A percentile compares a stretch with the other conserved stretches of the same genome.
phyloP scores from a whole-genome alignment of 1,284 basidiomycete genomes.

The Tranzscheliella williamsii region DNA sequence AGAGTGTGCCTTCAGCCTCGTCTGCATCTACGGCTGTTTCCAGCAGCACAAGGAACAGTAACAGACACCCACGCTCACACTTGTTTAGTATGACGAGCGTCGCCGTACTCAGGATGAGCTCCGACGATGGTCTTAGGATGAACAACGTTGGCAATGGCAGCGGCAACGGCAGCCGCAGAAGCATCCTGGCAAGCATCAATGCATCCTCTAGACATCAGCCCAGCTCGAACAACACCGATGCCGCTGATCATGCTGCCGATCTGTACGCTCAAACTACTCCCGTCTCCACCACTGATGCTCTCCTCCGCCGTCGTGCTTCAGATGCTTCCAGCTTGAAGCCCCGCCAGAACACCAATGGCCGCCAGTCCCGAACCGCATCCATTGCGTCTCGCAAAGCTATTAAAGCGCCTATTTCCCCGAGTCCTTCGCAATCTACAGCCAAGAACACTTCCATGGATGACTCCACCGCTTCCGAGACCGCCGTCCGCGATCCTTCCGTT shows the following conservation, averaged over 20 bases:
- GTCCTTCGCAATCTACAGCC: neutral
- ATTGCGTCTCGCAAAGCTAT: constrained; percentile 5
- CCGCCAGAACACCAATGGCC: constrained; percentile 3
- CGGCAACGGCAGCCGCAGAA: constrained; percentile 27
- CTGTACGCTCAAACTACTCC: constrained; percentile 14
- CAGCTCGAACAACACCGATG: neutral
- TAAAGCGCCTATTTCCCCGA: neutral
- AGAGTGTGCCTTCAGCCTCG: no score
- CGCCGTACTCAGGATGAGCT: constrained; percentile 29
- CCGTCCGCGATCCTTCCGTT: no score
- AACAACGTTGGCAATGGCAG: no score
- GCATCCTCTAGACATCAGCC: constrained; percentile 2
- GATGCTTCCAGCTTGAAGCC: constrained; percentile 6
- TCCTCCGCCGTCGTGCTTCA: constrained; percentile 17
- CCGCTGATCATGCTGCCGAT: neutral
- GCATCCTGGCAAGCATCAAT: constrained; percentile 34
- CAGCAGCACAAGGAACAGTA: no score
- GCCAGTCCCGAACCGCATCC: constrained; percentile 12
- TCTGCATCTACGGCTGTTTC: no score
- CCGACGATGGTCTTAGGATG: constrained; percentile 4
- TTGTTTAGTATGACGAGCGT: constrained; percentile 21
- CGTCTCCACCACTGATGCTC: constrained; percentile 38
- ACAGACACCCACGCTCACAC: no score
- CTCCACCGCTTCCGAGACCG: constrained; percentile 2
- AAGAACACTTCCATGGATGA: no score